phyloP scores from a whole-genome alignment of 1,284 basidiomycete species.

The Cutaneotrichosporon arboriforme region DNA sequence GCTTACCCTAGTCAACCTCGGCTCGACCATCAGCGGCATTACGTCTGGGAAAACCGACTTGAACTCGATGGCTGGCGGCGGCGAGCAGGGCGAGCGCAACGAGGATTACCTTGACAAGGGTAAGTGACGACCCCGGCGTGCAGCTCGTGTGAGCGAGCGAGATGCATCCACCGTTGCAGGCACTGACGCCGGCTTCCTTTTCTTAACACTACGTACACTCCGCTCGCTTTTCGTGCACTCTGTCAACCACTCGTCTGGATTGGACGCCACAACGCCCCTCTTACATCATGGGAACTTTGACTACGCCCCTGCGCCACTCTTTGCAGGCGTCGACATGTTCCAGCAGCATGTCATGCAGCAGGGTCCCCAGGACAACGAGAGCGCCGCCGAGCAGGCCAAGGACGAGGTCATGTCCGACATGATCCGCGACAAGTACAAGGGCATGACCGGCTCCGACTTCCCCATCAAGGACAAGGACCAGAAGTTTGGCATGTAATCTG shows the following conservation, averaged over 20 bases:
- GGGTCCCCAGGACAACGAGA: slow-evolving; percentile 16
- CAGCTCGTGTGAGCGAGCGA: background rate
- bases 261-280: background rate
- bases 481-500: slow-evolving; percentile 5
- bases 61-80: slow-evolving; percentile 15
- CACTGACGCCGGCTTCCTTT: background rate
- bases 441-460: slow-evolving; percentile 9
- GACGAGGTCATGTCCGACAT: slow-evolving; percentile 16
- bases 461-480: slow-evolving; percentile 13
- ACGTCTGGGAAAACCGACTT: slow-evolving; percentile 4
- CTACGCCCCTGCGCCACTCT: background rate
- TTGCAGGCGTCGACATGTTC: slow-evolving; percentile 15
- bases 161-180: background rate
- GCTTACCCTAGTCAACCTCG: slow-evolving; percentile 10
- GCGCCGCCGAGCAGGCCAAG: slow-evolving; percentile 16
- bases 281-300: background rate
- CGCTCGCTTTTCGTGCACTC: background rate
- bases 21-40: slow-evolving; percentile 1
- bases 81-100: slow-evolving; percentile 15
- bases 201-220: background rate
- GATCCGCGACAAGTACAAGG: slow-evolving; percentile 12
- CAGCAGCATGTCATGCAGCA: slow-evolving; percentile 13
- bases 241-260: background rate
- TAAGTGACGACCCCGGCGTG: slow-evolving; percentile 4
- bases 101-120: slow-evolving; percentile 20